These are phyloP conservation scores for Phaeosphaeria sp. DNA, from an alignment of 2,329 filamentous ascomycete genomes.

Conservation along the genomic window DNA sequence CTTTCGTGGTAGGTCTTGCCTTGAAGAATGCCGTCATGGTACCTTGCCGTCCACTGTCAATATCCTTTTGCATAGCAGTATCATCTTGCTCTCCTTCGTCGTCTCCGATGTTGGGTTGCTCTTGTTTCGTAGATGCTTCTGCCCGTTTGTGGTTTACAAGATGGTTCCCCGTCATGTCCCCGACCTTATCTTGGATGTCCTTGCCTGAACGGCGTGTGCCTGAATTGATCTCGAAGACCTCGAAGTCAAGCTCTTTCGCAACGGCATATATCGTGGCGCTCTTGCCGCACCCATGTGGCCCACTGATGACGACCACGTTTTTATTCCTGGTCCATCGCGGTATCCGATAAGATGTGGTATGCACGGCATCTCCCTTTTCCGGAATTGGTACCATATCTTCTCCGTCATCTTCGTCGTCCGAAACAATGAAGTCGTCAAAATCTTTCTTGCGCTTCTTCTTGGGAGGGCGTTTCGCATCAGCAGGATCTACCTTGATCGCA, in stretches of 20 bases:
- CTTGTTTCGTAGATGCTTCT: constrained; percentile 33
- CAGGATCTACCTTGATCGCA: constrained; percentile 20
- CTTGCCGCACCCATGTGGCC: constrained; percentile 89
- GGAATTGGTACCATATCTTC: constrained; percentile 68
- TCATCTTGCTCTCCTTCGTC: constrained; percentile 47
- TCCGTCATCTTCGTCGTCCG: constrained; percentile 38
- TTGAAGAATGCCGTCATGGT: constrained; percentile 85
- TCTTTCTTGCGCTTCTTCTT: constrained; percentile 69
- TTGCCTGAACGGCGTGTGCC: constrained; percentile 83
- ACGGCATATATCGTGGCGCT: constrained; percentile 91
- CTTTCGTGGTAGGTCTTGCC: constrained; percentile 31
- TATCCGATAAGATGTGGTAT: constrained; percentile 42
- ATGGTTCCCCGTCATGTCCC: constrained; percentile 97
- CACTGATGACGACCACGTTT: constrained; percentile 87
- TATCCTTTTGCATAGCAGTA: constrained; percentile 61
- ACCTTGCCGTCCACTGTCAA: constrained; percentile 74
- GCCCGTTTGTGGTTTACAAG: constrained; percentile 67
- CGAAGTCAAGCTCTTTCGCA: constrained; percentile 88
- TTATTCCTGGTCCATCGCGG: constrained; percentile 50
- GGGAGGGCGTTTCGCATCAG: constrained; percentile 31
- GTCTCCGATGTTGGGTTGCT: constrained; percentile 17
- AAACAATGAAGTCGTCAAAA: constrained; percentile 46
- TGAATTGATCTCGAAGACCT: constrained; percentile 93
- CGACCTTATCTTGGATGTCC: constrained; percentile 89
- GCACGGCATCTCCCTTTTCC: constrained; percentile 63